Conservation (phyloP, 148 eudicot species). For the Agrostemma githago region DNA sequence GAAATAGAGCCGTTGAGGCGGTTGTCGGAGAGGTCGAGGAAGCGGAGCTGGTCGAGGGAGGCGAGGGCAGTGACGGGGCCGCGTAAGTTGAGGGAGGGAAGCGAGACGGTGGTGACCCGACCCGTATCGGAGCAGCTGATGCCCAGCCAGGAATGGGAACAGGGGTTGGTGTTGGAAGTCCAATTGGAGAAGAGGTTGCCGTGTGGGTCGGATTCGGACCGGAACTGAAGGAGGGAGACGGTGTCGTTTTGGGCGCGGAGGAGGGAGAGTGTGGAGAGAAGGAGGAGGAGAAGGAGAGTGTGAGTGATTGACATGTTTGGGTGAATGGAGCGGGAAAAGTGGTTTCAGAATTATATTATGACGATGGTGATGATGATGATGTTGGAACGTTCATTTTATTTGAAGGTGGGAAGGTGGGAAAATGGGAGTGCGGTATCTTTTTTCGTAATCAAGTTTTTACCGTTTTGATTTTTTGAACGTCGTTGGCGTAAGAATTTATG, state of each 20-base stretch:
- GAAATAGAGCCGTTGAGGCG: slow-evolving; percentile 74
- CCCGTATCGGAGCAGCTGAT: slow-evolving; percentile 23
- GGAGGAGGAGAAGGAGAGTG: slow-evolving; percentile 23
- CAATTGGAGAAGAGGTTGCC: slow-evolving; percentile 73
- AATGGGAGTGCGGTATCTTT: no score
- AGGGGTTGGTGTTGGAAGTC: slow-evolving; percentile 23
- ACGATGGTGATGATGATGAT: slow-evolving; percentile 8
- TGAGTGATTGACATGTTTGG: slow-evolving; percentile 21
- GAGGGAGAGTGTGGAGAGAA: slow-evolving; percentile 15
- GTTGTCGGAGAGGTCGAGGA: slow-evolving; percentile 67
- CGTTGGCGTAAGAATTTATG: no score
- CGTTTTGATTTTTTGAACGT: no score
- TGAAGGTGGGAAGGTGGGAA: no score
- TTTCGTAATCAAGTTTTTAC: no score
- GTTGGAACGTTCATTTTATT: not conserved
- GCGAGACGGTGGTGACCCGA: slow-evolving; percentile 41
- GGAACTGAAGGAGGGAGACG: slow-evolving; percentile 67
- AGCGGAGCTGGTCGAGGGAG: slow-evolving; percentile 66
- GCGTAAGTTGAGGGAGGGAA: slow-evolving; percentile 68
- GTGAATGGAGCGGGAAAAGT: slow-evolving; percentile 22
- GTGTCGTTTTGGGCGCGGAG: slow-evolving; percentile 51
- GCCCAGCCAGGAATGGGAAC: slow-evolving; percentile 65
- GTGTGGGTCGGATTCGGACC: slow-evolving; percentile 60
- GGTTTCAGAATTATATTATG: not conserved
- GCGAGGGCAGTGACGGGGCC: slow-evolving; percentile 64